Percentiles rank a stretch among this genome's conserved stretches.
Evolutionary conservation across 208 protist species (phyloP).

Genomic region (Trypanosoma melophagium): DNA sequence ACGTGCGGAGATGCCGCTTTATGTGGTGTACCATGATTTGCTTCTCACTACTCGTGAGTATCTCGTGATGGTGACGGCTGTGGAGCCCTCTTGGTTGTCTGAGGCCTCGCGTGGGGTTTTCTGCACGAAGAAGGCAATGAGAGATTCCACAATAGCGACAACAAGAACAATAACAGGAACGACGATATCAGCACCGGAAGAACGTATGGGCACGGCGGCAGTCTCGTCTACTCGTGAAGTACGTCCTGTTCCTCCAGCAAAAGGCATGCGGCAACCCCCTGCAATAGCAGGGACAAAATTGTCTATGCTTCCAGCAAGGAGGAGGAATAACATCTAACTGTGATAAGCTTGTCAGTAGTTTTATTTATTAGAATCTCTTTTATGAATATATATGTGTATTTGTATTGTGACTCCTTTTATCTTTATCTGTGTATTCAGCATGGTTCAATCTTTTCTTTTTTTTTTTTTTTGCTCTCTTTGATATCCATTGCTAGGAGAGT

Average conservation of each 20-base stretch:
- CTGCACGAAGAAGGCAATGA: slow-evolving; percentile 25
- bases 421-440: background rate
- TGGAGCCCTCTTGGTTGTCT: slow-evolving; percentile 98
- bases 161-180: background rate
- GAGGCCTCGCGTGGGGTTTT: slow-evolving; percentile 77
- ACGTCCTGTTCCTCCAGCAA: too few species aligned
- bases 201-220: too few species aligned
- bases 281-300: background rate
- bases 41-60: slow-evolving; percentile 97
- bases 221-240: too few species aligned
- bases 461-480: slow-evolving; percentile 1
- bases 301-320: background rate
- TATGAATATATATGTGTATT: too few species aligned
- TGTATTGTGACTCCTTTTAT: background rate
- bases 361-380: too few species aligned
- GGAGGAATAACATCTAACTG: slow-evolving; percentile 12
- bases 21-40: slow-evolving; percentile 99
- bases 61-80: slow-evolving; percentile 94
- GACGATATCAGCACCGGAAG: background rate
- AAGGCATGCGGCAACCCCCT: too few species aligned
- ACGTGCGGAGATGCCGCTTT: slow-evolving; percentile 95
- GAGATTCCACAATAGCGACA: background rate
- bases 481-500: background rate
- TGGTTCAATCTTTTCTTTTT: background rate
- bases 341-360: too few species aligned